These are phyloP conservation scores for Microcos paniculata DNA, from an alignment of 345 rosid species.

Conservation along the genomic window DNA sequence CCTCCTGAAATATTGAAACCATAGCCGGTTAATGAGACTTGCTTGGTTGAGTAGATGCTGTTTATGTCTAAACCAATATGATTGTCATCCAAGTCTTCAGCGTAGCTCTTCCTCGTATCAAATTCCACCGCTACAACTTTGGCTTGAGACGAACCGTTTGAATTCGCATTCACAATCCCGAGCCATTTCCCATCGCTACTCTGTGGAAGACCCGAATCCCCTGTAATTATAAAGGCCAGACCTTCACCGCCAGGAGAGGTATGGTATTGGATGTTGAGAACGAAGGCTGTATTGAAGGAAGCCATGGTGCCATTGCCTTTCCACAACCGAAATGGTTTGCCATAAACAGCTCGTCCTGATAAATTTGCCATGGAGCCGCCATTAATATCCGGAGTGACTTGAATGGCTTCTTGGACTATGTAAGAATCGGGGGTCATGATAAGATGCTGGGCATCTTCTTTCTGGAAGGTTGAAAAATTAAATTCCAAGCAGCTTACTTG, in stretches of 20 bases:
- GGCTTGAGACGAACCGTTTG: conserved; percentile 30
- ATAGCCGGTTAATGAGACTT: conserved; percentile 34
- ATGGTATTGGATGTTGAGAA: conserved; percentile 36
- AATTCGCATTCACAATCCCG: conserved; percentile 42
- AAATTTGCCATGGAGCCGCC: conserved; percentile 22
- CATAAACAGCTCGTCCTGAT: conserved; percentile 46
- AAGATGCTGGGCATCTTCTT: neutral
- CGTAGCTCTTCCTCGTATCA: conserved; percentile 58
- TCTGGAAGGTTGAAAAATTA: conserved; percentile 30
- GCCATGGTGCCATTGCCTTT: conserved; percentile 22
- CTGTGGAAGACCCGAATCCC: conserved; percentile 19
- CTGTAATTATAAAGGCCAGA: conserved; percentile 58
- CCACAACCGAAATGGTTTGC: conserved; percentile 43
- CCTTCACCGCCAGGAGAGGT: conserved; percentile 68
- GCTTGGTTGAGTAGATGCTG: conserved; percentile 37
- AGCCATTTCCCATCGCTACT: conserved; percentile 68
- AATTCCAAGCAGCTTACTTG: conserved; percentile 27
- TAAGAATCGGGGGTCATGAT: neutral
- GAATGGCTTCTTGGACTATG: conserved; percentile 36
- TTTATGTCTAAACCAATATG: conserved; percentile 69
- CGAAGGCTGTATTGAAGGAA: conserved; percentile 58
- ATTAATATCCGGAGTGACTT: conserved; percentile 52
- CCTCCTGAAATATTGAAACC: conserved; percentile 31
- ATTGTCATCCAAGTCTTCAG: conserved; percentile 51
- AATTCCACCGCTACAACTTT: conserved; percentile 61